Conservation (phyloP, 1,139 yeast genomes). For the Saccharomyces hybrid region DNA sequence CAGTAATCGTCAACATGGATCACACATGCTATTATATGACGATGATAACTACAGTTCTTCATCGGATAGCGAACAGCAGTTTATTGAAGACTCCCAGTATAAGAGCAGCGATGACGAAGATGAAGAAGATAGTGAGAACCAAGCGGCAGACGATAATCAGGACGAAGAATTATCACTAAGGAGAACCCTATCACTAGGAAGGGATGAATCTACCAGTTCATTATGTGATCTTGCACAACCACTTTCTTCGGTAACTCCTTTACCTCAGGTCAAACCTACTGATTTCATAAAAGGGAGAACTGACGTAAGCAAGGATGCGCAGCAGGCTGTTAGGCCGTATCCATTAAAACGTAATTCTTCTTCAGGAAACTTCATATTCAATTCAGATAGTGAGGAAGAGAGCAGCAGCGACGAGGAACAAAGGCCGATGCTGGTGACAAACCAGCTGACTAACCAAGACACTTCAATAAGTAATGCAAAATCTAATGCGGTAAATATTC, state of each 20-base stretch:
- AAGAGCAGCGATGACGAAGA: constrained; percentile 18
- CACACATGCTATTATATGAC: constrained; percentile 24
- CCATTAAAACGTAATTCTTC: constrained; percentile 16
- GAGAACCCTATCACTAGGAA: constrained; percentile 28
- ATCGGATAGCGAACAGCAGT: constrained; percentile 39
- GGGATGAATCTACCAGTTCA: constrained; percentile 18
- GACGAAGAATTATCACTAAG: constrained; percentile 16
- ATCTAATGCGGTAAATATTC: background rate
- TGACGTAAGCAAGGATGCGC: background rate
- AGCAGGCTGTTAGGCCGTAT: background rate
- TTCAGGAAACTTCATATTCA: constrained; percentile 25
- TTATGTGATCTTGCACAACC: constrained; percentile 18
- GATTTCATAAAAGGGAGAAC: background rate
- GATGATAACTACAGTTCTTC: constrained; percentile 35
- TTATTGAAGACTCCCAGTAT: constrained; percentile 21
- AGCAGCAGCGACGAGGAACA: background rate
- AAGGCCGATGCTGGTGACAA: background rate
- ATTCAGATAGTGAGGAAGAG: constrained; percentile 26
- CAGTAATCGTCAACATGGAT: background rate
- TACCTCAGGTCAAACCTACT: background rate
- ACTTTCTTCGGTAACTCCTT: background rate
- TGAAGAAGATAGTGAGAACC: constrained; percentile 5
- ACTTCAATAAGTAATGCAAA: background rate
- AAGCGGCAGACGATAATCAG: constrained; percentile 4
- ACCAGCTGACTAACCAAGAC: background rate